Percentiles rank a stretch among this genome's conserved stretches.
phyloP scores from a whole-genome alignment of 2,329 filamentous ascomycete genomes.

The Penicillium nordicum region DNA sequence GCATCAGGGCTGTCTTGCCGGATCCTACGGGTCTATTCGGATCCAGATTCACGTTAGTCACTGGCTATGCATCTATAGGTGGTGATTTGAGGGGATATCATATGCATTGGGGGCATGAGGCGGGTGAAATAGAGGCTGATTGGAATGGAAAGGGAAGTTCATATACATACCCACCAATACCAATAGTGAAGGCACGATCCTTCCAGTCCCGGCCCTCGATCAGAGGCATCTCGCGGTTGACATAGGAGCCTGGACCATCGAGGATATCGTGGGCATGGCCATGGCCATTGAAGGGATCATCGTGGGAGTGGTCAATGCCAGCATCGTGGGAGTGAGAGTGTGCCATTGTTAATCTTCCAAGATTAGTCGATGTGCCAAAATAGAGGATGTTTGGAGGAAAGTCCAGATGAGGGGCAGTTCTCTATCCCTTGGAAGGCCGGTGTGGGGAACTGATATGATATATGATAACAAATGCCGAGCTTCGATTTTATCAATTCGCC shows the following conservation, averaged over 20 bases:
- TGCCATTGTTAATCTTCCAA: slow-evolving; percentile 23
- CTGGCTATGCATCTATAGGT: neutral
- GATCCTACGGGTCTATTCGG: slow-evolving; percentile 78
- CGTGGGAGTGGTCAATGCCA: slow-evolving; percentile 49
- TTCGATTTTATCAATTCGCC: slow-evolving; percentile 12
- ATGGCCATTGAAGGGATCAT: slow-evolving; percentile 60
- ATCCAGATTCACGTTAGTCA: neutral
- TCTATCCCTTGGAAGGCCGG: neutral
- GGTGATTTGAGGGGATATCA: neutral
- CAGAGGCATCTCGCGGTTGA: slow-evolving; percentile 89
- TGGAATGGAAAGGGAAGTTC: neutral
- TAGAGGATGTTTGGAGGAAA: neutral
- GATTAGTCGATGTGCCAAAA: neutral
- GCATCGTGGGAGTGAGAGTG: slow-evolving; percentile 43
- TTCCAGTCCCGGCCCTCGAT: slow-evolving; percentile 83
- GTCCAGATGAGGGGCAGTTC: slow-evolving; percentile 15
- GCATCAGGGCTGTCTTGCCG: slow-evolving; percentile 96
- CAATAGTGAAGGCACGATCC: slow-evolving; percentile 88
- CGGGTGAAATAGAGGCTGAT: neutral
- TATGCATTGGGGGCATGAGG: neutral
- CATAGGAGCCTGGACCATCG: slow-evolving; percentile 84
- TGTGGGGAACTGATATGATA: slow-evolving; percentile 19
- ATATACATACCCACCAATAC: slow-evolving; percentile 81
- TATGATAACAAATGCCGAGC: slow-evolving; percentile 20
- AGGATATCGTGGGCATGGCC: slow-evolving; percentile 96